These are phyloP conservation scores for Ascosphaera pollenicola DNA, from an alignment of 2,329 filamentous ascomycete species.

Conservation along the genomic window DNA sequence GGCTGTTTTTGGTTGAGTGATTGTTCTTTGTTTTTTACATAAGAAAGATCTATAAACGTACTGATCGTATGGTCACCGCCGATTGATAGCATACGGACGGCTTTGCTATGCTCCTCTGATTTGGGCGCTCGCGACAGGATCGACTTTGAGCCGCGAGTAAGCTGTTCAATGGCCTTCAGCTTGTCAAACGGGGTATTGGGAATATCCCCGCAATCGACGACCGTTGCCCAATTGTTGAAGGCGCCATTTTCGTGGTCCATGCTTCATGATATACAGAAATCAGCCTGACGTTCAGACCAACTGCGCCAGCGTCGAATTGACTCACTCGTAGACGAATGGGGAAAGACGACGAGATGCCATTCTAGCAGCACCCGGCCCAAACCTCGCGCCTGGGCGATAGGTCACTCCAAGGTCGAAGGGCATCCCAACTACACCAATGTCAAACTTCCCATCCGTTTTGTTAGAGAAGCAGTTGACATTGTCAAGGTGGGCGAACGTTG, in stretches of 20 bases:
- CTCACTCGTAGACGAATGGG: too few relatives aligned
- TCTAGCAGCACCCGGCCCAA: slow-evolving; percentile 72
- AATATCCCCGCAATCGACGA: slow-evolving; percentile 81
- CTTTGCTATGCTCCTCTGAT: slow-evolving; percentile 8
- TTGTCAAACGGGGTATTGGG: slow-evolving; percentile 78
- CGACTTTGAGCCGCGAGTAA: slow-evolving; percentile 16
- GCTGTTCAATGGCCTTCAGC: slow-evolving; percentile 51
- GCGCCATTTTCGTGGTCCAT: too few relatives aligned
- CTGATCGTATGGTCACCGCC: slow-evolving; percentile 54
- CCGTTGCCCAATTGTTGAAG: slow-evolving; percentile 53
- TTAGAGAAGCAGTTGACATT: slow-evolving; percentile 48
- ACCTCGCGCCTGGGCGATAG: slow-evolving; percentile 51
- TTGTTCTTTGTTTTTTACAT: too few relatives aligned
- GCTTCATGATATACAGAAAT: too few relatives aligned
- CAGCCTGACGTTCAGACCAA: too few relatives aligned
- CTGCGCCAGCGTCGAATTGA: too few relatives aligned
- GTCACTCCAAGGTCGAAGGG: slow-evolving; percentile 55
- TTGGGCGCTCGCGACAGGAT: slow-evolving; percentile 10
- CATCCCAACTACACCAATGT: slow-evolving; percentile 50
- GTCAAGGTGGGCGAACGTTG: slow-evolving; percentile 49
- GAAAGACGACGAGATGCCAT: too few relatives aligned
- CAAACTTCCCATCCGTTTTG: slow-evolving; percentile 35
- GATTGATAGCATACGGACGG: slow-evolving; percentile 37
- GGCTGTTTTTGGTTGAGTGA: too few relatives aligned
- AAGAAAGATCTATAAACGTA: too few relatives aligned